These are phyloP conservation scores for Centrapalus pauciflorus DNA, from an alignment of 129 eudicot genomes.

Conservation along the genomic window DNA sequence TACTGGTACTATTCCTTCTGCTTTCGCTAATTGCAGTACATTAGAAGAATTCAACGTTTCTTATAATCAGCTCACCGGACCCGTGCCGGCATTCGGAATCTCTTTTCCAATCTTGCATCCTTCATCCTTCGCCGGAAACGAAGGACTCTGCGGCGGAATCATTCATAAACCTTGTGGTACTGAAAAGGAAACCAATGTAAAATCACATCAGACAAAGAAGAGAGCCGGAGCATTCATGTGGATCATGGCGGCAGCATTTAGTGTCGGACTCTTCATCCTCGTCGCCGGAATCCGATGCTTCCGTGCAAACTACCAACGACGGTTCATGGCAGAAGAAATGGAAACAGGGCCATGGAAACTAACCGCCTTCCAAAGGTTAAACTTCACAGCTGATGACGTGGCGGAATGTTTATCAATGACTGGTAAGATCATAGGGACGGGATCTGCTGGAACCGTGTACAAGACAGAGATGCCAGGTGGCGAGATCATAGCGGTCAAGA, in stretches of 20 bases:
- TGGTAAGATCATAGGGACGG: slow-evolving; percentile 81
- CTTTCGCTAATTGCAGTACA: slow-evolving; percentile 60
- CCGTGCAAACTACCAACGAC: slow-evolving; percentile 40
- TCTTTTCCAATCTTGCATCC: slow-evolving; percentile 66
- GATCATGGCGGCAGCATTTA: slow-evolving; percentile 84
- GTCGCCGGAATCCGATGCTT: slow-evolving; percentile 71
- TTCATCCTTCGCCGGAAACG: slow-evolving; percentile 83
- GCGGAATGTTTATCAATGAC: slow-evolving; percentile 65
- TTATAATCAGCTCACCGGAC: slow-evolving; percentile 76
- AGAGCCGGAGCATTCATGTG: slow-evolving; percentile 77
- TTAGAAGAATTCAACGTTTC: slow-evolving; percentile 84
- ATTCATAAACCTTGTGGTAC: slow-evolving; percentile 56
- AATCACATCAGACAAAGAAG: slow-evolving; percentile 34
- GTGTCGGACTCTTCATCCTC: slow-evolving; percentile 56
- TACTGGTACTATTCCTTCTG: slow-evolving; percentile 70
- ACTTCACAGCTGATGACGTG: slow-evolving; percentile 85
- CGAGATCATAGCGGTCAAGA: slow-evolving; percentile 90
- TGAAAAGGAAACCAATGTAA: slow-evolving; percentile 14
- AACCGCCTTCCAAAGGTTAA: slow-evolving; percentile 92
- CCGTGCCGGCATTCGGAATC: slow-evolving; percentile 54
- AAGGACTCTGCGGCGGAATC: slow-evolving; percentile 71
- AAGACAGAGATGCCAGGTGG: slow-evolving; percentile 96
- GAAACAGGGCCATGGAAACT: slow-evolving; percentile 85
- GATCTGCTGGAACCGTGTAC: slow-evolving; percentile 90
- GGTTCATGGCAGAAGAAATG: slow-evolving; percentile 18